phyloP scores from a whole-genome alignment of 179 eudicot species.

The Sideroxylon spinosum region DNA sequence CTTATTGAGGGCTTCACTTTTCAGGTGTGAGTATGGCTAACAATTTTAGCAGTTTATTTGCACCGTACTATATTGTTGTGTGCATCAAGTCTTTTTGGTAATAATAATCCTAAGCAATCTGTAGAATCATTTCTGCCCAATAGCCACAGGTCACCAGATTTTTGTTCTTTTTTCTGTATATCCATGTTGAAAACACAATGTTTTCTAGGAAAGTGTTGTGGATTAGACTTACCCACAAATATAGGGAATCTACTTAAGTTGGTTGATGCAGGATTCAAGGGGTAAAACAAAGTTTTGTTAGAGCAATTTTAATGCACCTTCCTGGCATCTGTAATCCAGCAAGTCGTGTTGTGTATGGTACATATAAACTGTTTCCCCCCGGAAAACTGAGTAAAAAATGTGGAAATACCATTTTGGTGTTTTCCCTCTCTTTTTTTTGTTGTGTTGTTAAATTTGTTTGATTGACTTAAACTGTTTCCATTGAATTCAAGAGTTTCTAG shows the following conservation, averaged over 20 bases:
- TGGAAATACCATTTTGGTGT: background rate
- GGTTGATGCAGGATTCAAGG: background rate
- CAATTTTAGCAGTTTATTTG: background rate
- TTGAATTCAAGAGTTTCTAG: background rate
- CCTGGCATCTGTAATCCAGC: background rate
- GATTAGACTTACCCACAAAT: background rate
- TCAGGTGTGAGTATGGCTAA: no score
- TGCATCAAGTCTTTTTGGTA: background rate
- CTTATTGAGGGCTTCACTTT: no score
- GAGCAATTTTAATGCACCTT: background rate
- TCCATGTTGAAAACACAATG: background rate
- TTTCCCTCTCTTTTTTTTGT: background rate
- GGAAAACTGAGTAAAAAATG: background rate
- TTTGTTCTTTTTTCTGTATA: background rate
- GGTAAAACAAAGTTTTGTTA: background rate
- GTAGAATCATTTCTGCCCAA: background rate
- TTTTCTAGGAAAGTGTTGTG: slow-evolving; percentile 1
- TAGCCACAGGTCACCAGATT: background rate
- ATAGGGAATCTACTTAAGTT: slow-evolving; percentile 7
- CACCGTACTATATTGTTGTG: background rate
- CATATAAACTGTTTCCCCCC: background rate
- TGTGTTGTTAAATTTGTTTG: background rate
- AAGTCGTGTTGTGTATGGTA: background rate
- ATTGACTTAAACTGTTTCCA: background rate
- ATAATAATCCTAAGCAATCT: background rate